These are phyloP conservation scores for Stagonosporopsis cucurbitacearum DNA, from an alignment of 2,329 filamentous ascomycete genomes.

Conservation along the genomic window DNA sequence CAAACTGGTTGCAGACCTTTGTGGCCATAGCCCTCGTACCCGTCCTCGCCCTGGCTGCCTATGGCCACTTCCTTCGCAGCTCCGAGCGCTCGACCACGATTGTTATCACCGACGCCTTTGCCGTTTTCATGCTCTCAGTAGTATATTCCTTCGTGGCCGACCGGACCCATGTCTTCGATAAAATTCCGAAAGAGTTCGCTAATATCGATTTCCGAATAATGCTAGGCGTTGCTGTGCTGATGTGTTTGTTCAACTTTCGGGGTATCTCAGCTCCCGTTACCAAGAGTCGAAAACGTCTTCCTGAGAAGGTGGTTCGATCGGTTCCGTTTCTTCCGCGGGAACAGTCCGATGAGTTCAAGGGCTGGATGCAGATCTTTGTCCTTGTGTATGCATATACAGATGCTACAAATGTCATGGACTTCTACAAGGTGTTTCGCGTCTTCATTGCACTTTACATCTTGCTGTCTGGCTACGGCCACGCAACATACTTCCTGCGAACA, in stretches of 20 bases:
- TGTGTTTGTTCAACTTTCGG: slow-evolving; percentile 43
- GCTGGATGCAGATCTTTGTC: slow-evolving; percentile 66
- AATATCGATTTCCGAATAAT: slow-evolving; percentile 43
- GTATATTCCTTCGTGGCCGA: slow-evolving; percentile 62
- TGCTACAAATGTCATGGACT: slow-evolving; percentile 57
- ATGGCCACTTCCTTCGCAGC: not conserved
- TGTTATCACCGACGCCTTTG: slow-evolving; percentile 6
- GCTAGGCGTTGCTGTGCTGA: slow-evolving; percentile 32
- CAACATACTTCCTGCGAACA: slow-evolving; percentile 63
- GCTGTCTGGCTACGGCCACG: slow-evolving; percentile 67
- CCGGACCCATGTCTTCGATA: slow-evolving; percentile 61
- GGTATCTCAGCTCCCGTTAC: slow-evolving; percentile 11
- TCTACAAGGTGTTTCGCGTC: slow-evolving; percentile 63
- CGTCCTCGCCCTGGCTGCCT: slow-evolving; percentile 18
- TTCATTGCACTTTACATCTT: slow-evolving; percentile 67
- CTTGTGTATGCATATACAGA: slow-evolving; percentile 66
- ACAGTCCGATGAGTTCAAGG: slow-evolving; percentile 71
- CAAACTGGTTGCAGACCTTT: slow-evolving; percentile 48
- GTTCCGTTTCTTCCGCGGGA: slow-evolving; percentile 57
- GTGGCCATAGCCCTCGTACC: slow-evolving; percentile 39
- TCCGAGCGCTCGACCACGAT: not conserved
- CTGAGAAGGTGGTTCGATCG: not conserved
- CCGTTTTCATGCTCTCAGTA: slow-evolving; percentile 3
- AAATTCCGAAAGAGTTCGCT: slow-evolving; percentile 57
- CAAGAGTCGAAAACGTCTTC: slow-evolving; percentile 22